Conservation (phyloP, 495 filamentous ascomycete species). For the Podospora fimiseda region DNA sequence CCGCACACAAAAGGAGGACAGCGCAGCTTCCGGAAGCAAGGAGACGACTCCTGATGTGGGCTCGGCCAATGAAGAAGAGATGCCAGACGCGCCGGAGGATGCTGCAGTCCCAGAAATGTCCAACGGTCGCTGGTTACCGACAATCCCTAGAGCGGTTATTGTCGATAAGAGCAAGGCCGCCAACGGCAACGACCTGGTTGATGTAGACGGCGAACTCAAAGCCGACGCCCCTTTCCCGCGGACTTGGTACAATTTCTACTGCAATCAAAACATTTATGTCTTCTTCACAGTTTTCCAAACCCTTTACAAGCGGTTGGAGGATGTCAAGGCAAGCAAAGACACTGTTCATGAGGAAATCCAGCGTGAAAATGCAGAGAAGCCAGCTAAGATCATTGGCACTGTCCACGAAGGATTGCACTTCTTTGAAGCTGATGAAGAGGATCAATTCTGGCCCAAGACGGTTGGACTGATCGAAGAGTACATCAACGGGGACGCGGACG, state of each 20-base stretch:
- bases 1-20: conserved; percentile 65
- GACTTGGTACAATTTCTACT: conserved; percentile 75
- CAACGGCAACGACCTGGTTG: conserved; percentile 31
- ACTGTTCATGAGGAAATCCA: conserved; percentile 65
- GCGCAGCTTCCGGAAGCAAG: conserved; percentile 65
- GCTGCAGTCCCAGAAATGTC: conserved; percentile 42
- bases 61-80: conserved; percentile 62
- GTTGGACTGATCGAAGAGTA: conserved; percentile 73
- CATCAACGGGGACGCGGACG: conserved; percentile 76
- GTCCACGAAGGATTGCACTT: conserved; percentile 46
- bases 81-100: conserved; percentile 47
- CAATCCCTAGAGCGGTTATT: conserved; percentile 42
- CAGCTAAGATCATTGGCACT: conserved; percentile 73
- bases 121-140: conserved; percentile 50
- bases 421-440: conserved; percentile 36
- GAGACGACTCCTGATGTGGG: conserved; percentile 78
- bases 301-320: conserved; percentile 73
- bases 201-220: conserved; percentile 56
- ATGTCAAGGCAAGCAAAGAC: conserved; percentile 70
- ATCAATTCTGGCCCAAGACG: conserved; percentile 47
- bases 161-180: conserved; percentile 33
- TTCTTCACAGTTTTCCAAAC: conserved; percentile 90
- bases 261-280: conserved; percentile 81
- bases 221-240: conserved; percentile 77
- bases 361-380: conserved; percentile 61